Evolutionary conservation across 192 early-diverging fungal genomes (phyloP), one percentile per base, ranked within the genome.

Genomic region (Coemansia sp.): DNA sequence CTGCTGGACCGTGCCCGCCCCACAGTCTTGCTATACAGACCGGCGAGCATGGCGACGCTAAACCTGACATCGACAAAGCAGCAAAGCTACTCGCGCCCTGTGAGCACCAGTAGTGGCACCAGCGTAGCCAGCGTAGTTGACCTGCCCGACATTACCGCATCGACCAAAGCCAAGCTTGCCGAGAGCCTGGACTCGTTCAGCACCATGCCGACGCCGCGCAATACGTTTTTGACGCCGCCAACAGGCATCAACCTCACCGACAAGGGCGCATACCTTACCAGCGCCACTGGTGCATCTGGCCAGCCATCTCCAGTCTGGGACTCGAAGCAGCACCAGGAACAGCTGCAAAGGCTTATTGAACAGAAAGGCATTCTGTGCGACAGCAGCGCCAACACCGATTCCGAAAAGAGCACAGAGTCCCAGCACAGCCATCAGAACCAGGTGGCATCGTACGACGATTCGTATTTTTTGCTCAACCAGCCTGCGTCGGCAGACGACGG

Each of bases 201-300:
- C 66, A 51, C 78, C 12, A 75, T 81, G 78, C 69, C 78, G 11
- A 81, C 78, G 49, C 78, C 78, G 51, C 78, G 78, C 45, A 81
- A 72, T 29, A 81, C 78, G 0, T 72, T 81, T 60, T 32, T 81
- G 64, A 66, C 60, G 63, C 78, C 78, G 65, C 78, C 78, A 12
- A 69, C 72, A 4, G 78, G 72, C 12, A 58, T 81, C 43, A 75
- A 63, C 56, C 60, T 81, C 27, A 7, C 63, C 11, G 72, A 72
- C 32, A 59, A 58, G 47, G 66, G 59, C 51, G 35, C 54, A 10
- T 9, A 57, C 14, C 14, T 48, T 23, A 19, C 62, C 2, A 41
- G 53, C 12, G 12, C 38, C 9, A 27, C 70, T 5, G 21, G 19
- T 14, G 45, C 51, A 9, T 50, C 19, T 27, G 45, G 43, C 29